Base-by-base conservation (phyloP, 352 stramenopile genomes). In the Albugo laibachii region DNA sequence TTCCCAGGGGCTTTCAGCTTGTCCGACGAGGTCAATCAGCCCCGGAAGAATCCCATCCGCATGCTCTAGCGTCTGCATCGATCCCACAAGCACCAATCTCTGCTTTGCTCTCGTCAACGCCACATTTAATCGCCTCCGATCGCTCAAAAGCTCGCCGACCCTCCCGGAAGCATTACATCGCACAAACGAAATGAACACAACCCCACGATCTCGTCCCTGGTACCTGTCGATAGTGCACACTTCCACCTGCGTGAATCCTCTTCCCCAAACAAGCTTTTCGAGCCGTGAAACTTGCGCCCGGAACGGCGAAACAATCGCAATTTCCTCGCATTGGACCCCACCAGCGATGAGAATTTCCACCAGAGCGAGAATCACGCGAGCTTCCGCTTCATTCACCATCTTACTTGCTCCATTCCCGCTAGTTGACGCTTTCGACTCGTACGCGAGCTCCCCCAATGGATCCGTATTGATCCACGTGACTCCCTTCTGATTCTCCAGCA, bases 181-280 rank as follows among this genome's bases (percentile, higher is more conserved):
- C 24, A 98, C 94, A 45, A 97, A 95, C 19, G 87, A 97, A 2
- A 99, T 82, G 34, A 97, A 80, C 0, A 98, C 75, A 36, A 97
- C 80, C 37, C 87, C 80, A 36, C 94, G 95, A 56, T 98, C 93
- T 41, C 93, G 83, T 16, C 93, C 93, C 56, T 98, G 93, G 57
- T 96, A 98, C 45, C 92, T 93, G 71, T 98, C 93, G 42, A 98
- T 95, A 6, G 92, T 97, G 45, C 73, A 92, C 39, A 94, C 76
- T 57, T 94, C 70, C 10, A 88, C 54, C 0, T 45, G 36, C 16
- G 38, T 4, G 20, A 21, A 12, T 16, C 27, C 10, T 31, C 48
- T 24, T 57, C 19, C n/a, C 46, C 19, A 11, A 40, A 3, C 24
- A 47, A 42, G 11, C 41, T 19, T 19, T 56, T 42, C 11, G 43